These are phyloP conservation scores for Camellia japonica DNA, from an alignment of 148 eudicot genomes.

Conservation along the genomic window DNA sequence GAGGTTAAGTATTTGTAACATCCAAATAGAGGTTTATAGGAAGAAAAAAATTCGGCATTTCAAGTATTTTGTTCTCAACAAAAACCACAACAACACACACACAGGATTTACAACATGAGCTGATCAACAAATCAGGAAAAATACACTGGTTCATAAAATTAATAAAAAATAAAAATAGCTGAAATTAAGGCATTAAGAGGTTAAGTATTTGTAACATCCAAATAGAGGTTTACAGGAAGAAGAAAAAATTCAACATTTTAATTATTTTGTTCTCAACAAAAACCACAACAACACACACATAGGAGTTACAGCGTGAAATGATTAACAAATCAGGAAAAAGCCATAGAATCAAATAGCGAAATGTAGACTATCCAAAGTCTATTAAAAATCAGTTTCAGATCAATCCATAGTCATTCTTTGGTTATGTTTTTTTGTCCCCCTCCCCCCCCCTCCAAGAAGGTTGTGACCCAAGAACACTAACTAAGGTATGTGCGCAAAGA, in stretches of 20 bases:
- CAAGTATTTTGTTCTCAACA: too few relatives aligned
- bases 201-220: neutral
- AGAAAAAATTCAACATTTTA: too few relatives aligned
- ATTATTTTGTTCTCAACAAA: too few relatives aligned
- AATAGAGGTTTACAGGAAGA: neutral
- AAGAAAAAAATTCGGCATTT: too few relatives aligned
- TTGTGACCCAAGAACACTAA: too few relatives aligned
- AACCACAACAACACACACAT: too few relatives aligned
- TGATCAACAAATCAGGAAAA: neutral
- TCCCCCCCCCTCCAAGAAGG: too few relatives aligned
- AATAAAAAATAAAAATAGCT: neutral
- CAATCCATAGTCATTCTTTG: neutral
- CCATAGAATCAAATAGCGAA: neutral
- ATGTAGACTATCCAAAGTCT: neutral
- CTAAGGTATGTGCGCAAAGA: too few relatives aligned
- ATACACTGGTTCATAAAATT: neutral
- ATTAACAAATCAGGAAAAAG: neutral
- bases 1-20: too few relatives aligned
- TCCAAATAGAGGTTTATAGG: too few relatives aligned
- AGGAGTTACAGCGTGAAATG: neutral
- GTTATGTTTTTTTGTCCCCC: neutral
- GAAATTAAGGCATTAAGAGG: neutral
- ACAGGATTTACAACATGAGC: too few relatives aligned
- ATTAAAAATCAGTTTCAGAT: neutral
- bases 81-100: too few relatives aligned